phyloP scores from a whole-genome alignment of 2,329 filamentous ascomycete genomes.

The Calonectria fujianensis region DNA sequence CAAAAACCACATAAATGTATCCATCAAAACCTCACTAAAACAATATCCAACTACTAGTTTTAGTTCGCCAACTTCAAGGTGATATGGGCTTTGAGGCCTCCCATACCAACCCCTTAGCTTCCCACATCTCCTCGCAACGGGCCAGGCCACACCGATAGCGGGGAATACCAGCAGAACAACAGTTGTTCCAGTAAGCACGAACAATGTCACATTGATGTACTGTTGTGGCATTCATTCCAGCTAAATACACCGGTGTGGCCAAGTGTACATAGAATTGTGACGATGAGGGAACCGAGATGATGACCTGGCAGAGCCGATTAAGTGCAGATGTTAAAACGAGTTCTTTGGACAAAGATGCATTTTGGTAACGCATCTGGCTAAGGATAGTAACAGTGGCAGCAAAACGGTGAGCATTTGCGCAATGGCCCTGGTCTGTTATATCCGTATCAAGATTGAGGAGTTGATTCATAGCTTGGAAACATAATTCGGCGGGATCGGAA shows the following conservation, averaged over 20 bases:
- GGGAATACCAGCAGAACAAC: constrained; percentile 60
- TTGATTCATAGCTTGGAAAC: constrained; percentile 54
- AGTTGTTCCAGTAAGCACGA: constrained; percentile 62
- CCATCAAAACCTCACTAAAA: not conserved
- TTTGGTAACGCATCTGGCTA: not conserved
- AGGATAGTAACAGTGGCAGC: constrained; percentile 60
- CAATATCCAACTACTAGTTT: not conserved
- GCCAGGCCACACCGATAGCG: constrained; percentile 57
- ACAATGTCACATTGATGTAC: constrained; percentile 59
- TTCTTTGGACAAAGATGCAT: not conserved
- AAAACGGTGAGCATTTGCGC: constrained; percentile 60
- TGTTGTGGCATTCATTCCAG: constrained; percentile 60
- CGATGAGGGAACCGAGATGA: constrained; percentile 56
- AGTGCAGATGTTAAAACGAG: constrained; percentile 57
- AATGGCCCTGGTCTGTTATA: constrained; percentile 47
- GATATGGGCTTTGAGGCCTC: not conserved
- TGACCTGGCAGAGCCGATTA: constrained; percentile 59
- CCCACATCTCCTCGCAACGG: constrained; percentile 61
- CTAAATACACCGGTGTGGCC: constrained; percentile 61
- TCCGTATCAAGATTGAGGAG: constrained; percentile 49
- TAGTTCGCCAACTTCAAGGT: not conserved
- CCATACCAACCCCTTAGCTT: constrained; percentile 48
- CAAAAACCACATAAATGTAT: not conserved
- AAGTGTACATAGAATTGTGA: constrained; percentile 64
- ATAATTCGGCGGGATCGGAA: constrained; percentile 41